Base-by-base conservation (phyloP, 768 basidiomycete species). In the Gyrodon lividus region DNA sequence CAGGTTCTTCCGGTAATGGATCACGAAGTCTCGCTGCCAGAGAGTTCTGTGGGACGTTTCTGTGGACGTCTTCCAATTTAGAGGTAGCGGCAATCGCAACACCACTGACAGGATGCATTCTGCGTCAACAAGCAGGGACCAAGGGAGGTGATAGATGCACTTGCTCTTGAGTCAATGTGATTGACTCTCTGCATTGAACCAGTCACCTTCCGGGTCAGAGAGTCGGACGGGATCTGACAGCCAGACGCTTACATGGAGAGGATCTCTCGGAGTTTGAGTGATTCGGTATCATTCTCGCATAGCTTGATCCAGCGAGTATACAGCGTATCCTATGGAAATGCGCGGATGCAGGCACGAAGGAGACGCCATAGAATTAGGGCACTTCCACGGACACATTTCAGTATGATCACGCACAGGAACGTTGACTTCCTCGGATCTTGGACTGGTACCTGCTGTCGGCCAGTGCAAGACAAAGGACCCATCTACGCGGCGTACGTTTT, bases 191-290 rank as follows among this genome's bases (percentile, higher is more conserved):
- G 19, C 5, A 19, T 28, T 31, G 6, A n/a, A 6, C 12, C 28
- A 10, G 16, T 20, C 5, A 16, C 28, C 12, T 30, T 44, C 45
- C 26, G 24, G 28, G 39, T 60, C 50, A 57, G 58, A 54, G 51
- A 30, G 38, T 26, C 38, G 35, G 37, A 35, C 14, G n/a, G 6
- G 20, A 12, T 35, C 12, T 13, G 35, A 42, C 4, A 12, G 5
- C 16, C 17, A 2, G 19, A 9, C 17, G 41, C 68, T 58, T 31
- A 68, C 67, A 68, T 68, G 49, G 64, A 70, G 24, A 68, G 66
- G 4, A 46, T 30, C 2, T 56, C 17, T 12, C 66, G 66, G 17
- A 68, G 61, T 16, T 45, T 50, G 50, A 43, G 49, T 9, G 59
- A 52, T 24, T 70, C 58, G 2, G 61, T 56, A 22, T 63, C 68